Base-by-base conservation (phyloP, 2,329 filamentous ascomycete genomes). In the Sclerotinia minor region DNA sequence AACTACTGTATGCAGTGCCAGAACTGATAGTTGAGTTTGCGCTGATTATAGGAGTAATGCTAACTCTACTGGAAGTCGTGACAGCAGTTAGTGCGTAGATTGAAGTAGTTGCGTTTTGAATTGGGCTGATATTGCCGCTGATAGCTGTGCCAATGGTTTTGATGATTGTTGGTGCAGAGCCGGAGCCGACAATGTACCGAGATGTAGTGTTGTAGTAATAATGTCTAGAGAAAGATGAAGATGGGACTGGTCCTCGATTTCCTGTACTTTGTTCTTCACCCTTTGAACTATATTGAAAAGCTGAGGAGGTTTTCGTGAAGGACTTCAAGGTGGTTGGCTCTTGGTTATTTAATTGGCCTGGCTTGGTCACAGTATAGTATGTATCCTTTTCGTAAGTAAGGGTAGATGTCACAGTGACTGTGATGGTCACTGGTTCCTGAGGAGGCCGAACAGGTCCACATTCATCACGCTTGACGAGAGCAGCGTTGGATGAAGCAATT, bases 1-100 rank as follows among this genome's bases (percentile, higher is more conserved):
- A n/a, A 47, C 45, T 47, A 19, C 45, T 47, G 19, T 47, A 47
- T 47, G 45, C 45, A n/a, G 45, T 47, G 29, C 29, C 21, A n/a
- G 29, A 38, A 32, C 53, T 38, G 29, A n/a, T 35, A 13, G 52
- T 55, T 55, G 52, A 54, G 52, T 54, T 54, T 54, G 29, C 52
- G 7, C 50, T 53, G 26, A 32, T 53, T 11, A 54, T 11, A 21
- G 17, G 52, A 9, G 52, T 54, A 29, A 54, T 21, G 17, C 52
- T 54, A 13, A 32, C 17, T 35, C 19, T 54, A 21, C 9, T 21
- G 29, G 29, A 54, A 35, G 52, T 29, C 0, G 32, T 35, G 29
- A 35, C 11, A 3, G 29, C 29, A 55, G 29, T 55, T 55, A 32
- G 29, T n/a, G 19, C 53, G 21, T 35, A 55, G 19, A 38, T 15